Evolutionary conservation across 257 asterid species (phyloP), one percentile per base, ranked within the genome.

Genomic region (Coffea eugenioides): DNA sequence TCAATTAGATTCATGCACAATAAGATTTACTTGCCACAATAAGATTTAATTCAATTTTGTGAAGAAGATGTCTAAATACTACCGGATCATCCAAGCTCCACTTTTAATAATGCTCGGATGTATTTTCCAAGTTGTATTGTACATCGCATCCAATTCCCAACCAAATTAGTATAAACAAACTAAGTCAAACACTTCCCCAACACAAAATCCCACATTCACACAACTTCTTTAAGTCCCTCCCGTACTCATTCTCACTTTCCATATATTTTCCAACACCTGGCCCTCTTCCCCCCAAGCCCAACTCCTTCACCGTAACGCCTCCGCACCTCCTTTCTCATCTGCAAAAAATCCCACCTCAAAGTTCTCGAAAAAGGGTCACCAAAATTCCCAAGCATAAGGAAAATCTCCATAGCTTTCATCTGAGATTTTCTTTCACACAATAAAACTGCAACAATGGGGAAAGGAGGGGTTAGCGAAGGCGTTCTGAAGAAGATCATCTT

Each of bases 381-480:
- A 25, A 27, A 25, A 56, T 80, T 79, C 74, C 65, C 14, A 52
- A 18, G 61, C 34, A 10, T 27, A 41, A 10, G 7, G 23, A 21
- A 51, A 51, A 20, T 67, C 43, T 54, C 25, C 45, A 66, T 66
- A 3, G 1, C 45, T 5, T 36, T 34, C 48, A 68, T 68, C 72
- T 68, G 72, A 36, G 71, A 12, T 66, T 34, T 36, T 31, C 34
- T 66, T 12, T 67, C 39, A 11, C 20, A 4, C 4, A 67, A 14
- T 2, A 36, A 15, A 36, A 16, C 8, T 12, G 43, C 10, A 68
- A 61, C 39, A 77, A 90, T 91, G 95, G 93, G 93, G 56, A 85
- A 79, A 78, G 95, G 92, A 57, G 95, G 95, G 25, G 80, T 89
- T 56, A 85, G 88, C 88, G 91, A 91, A 68, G 86, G 92, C 31